Evolutionary conservation across 306 rosid species (phyloP), one percentile per base, ranked within the genome.

Genomic region (Leucaena leucocephala): DNA sequence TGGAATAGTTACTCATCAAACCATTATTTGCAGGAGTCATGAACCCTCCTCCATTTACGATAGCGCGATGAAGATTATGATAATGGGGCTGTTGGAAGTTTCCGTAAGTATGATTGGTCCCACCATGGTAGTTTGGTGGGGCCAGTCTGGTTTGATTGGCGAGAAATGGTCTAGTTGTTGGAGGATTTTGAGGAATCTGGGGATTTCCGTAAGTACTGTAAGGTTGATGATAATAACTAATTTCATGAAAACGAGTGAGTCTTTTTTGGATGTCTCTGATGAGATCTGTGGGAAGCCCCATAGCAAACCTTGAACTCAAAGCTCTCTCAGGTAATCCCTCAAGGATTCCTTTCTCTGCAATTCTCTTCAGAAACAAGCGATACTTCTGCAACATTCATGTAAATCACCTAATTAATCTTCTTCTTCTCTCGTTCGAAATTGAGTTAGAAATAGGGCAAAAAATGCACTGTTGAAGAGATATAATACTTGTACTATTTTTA

Each of bases 371-470:
- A 79, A 92, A 92, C 2, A 83, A 34, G 0, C 93, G 87, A 76
- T 92, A 89, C 64, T 90, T 92, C 97, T 92, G 88, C 79, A 80
- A 39, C n/a, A 42, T 40, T 57, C 19, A 10, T 19, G 36, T 5
- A 19, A 0, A 11, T 8, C 0, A 67, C 19, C 11, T 11, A 55
- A 49, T 66, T 65, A 7, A 16, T 38, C 36, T 63, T 63, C 12
- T n/a, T 38, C 46, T 62, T 9, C 16, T 34, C 68, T 33, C n/a
- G 61, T n/a, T 17, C 7, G 14, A 54, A 54, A 19, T 54, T 54
- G 27, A 54, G 0, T 54, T 17, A n/a, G 3, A 54, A 2, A 2
- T n/a, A 17, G 4, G 27, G 22, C 11, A 34, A 33, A 61, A 61
- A 27, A 34, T 59, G 15, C 38, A 59, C 3, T 13, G 16, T 59